These are phyloP conservation scores for Sanghuangporus sanghuang DNA, from an alignment of 1,284 basidiomycete genomes.

Conservation along the genomic window DNA sequence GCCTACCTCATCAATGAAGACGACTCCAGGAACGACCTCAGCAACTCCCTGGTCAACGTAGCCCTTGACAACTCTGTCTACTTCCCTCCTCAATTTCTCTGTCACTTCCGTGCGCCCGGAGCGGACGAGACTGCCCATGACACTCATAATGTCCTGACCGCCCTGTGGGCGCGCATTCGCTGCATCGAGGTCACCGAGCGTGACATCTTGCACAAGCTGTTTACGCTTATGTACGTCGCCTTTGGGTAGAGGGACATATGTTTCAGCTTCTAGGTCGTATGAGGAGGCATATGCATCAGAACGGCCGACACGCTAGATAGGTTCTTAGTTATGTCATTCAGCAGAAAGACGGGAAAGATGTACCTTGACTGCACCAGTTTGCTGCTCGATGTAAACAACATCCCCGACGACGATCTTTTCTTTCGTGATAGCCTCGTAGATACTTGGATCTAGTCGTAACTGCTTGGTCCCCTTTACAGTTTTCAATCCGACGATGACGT, in stretches of 20 bases:
- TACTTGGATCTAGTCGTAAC: conserved; percentile 88
- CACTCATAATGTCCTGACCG: conserved; percentile 98
- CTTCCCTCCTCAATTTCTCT: conserved; percentile 92
- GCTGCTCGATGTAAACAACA: conserved; percentile 93
- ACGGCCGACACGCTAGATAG: conserved; percentile 79
- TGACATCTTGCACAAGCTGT: conserved; percentile 97
- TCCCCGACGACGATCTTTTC: conserved; percentile 97
- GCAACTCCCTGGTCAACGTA: conserved; percentile 99
- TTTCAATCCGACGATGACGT: conserved; percentile 95
- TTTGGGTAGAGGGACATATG: conserved; percentile 96
- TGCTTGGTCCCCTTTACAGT: conserved; percentile 99
- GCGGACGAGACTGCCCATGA: conserved; percentile 96
- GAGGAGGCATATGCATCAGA: conserved; percentile 99
- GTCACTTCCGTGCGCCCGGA: conserved; percentile 94
- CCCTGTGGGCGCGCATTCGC: conserved; percentile 94
- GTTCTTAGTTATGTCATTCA: neutral
- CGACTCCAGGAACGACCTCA: conserved; percentile 94
- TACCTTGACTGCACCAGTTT: conserved; percentile 95
- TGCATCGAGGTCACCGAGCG: conserved; percentile 93
- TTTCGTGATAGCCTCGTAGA: conserved; percentile 97
- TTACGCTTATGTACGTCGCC: conserved; percentile 98
- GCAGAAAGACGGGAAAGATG: conserved; percentile 18
- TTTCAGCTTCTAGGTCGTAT: conserved; percentile 97
- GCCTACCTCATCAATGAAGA: conserved; percentile 96
- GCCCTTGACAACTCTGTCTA: conserved; percentile 97